Conservation (phyloP, 2,329 filamentous ascomycete genomes). For the Amylocarpus encephaloides region DNA sequence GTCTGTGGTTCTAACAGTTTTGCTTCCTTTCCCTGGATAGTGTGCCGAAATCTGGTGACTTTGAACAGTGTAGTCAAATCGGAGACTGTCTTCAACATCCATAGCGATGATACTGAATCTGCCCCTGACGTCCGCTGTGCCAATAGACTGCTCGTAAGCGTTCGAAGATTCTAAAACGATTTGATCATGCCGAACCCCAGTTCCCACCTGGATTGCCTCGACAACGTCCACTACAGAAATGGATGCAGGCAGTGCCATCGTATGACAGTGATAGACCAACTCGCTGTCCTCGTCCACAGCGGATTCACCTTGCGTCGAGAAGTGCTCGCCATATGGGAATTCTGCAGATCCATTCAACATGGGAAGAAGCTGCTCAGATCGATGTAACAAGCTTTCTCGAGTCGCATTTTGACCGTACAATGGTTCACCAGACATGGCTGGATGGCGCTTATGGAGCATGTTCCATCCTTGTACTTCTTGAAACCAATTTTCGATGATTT, state of each 20-base stretch:
- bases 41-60: slow-evolving; percentile 29
- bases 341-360: slow-evolving; percentile 6
- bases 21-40: background rate
- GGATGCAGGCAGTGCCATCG: slow-evolving; percentile 39
- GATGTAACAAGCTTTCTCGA: slow-evolving; percentile 24
- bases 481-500: slow-evolving; percentile 59
- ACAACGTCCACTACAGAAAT: slow-evolving; percentile 49
- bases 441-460: slow-evolving; percentile 6
- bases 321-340: slow-evolving; percentile 1
- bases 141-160: slow-evolving; percentile 39
- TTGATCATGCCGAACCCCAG: slow-evolving; percentile 34
- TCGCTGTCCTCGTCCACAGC: slow-evolving; percentile 22
- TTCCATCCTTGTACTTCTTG: slow-evolving; percentile 43
- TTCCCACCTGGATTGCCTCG: slow-evolving; percentile 32
- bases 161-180: slow-evolving; percentile 57
- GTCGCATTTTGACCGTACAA: slow-evolving; percentile 21
- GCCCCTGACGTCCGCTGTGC: slow-evolving; percentile 46
- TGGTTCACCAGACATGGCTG: slow-evolving; percentile 3
- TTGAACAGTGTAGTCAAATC: slow-evolving; percentile 51
- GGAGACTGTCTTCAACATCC: slow-evolving; percentile 49
- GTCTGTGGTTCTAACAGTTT: slow-evolving; percentile 1
- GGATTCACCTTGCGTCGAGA: background rate
- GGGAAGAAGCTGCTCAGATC: slow-evolving; percentile 10
- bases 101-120: slow-evolving; percentile 70
- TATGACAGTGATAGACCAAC: slow-evolving; percentile 35